These are phyloP conservation scores for Leptomonas pyrrhocoris DNA, from an alignment of 208 protist genomes.

Conservation along the genomic window DNA sequence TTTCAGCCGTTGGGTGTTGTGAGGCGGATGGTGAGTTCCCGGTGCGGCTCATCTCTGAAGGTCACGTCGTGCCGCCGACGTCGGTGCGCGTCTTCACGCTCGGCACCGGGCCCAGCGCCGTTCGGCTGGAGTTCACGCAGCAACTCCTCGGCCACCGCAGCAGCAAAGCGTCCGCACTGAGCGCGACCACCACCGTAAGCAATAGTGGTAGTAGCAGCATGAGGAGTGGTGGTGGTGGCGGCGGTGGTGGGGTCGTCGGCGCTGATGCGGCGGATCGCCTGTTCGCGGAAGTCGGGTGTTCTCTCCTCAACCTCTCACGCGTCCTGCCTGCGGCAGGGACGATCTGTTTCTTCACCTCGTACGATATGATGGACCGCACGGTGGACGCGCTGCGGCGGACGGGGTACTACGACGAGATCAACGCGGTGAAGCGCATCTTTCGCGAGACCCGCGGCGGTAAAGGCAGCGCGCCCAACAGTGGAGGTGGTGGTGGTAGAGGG, in stretches of 20 bases:
- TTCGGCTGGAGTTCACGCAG: slow-evolving; percentile 63
- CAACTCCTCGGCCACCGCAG: slow-evolving; percentile 1
- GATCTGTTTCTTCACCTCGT: slow-evolving; percentile 95
- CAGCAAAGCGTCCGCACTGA: not conserved
- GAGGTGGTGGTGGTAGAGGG: not conserved
- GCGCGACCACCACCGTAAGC: not conserved
- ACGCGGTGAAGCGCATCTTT: slow-evolving; percentile 86
- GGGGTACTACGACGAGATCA: slow-evolving; percentile 61
- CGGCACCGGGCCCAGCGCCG: slow-evolving; percentile 58
- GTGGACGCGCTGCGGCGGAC: slow-evolving; percentile 36
- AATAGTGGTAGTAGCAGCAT: not conserved
- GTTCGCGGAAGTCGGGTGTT: slow-evolving; percentile 65
- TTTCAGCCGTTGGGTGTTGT: slow-evolving; percentile 11
- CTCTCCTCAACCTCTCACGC: slow-evolving; percentile 88
- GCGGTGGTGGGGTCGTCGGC: not conserved
- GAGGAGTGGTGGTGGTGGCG: too few species aligned
- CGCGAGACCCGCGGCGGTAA: slow-evolving; percentile 52
- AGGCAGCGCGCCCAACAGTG: not conserved
- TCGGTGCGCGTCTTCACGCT: slow-evolving; percentile 78
- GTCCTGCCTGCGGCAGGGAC: slow-evolving; percentile 91
- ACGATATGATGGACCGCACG: slow-evolving; percentile 81
- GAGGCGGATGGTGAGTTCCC: slow-evolving; percentile 21
- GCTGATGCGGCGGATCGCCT: not conserved
- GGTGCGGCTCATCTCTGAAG: slow-evolving; percentile 60
- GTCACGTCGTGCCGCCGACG: slow-evolving; percentile 85